Conservation (phyloP, 345 rosid genomes). For the Cardamine chenopodiifolia region DNA sequence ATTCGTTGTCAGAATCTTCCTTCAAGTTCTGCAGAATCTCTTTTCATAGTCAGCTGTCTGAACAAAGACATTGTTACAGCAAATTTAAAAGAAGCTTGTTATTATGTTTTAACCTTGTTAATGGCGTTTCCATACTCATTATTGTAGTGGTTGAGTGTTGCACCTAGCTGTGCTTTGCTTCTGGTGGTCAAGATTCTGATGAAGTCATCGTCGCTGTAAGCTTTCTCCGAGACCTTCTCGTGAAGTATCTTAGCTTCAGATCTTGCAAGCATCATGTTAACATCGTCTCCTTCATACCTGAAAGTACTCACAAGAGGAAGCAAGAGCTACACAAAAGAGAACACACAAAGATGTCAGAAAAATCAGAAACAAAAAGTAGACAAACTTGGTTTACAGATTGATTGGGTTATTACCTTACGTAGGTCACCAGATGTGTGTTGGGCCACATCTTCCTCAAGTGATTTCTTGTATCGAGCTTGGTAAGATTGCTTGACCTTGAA, state of each 20-base stretch:
- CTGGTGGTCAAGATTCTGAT: conserved; percentile 81
- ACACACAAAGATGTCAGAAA: neutral
- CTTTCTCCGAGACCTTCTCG: conserved; percentile 75
- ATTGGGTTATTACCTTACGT: conserved; percentile 55
- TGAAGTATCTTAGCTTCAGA: conserved; percentile 86
- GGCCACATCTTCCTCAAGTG: conserved; percentile 85
- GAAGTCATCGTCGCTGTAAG: conserved; percentile 75
- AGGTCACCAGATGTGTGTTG: conserved; percentile 65
- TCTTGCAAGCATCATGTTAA: conserved; percentile 73
- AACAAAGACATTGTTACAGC: neutral
- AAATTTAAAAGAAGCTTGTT: neutral
- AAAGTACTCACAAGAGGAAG: conserved; percentile 78
- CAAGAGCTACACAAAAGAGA: conserved; percentile 58
- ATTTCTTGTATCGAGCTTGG: conserved; percentile 70
- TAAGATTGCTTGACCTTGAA: conserved; percentile 66
- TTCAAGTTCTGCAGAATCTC: conserved; percentile 54
- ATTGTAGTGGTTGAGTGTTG: conserved; percentile 86
- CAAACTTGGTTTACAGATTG: neutral
- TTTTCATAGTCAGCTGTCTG: neutral
- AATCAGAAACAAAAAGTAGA: neutral
- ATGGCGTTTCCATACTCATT: conserved; percentile 68
- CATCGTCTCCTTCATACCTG: conserved; percentile 88
- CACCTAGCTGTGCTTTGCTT: conserved; percentile 83
- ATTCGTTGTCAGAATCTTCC: conserved; percentile 62
- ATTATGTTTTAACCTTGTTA: conserved; percentile 69